Conservation (phyloP, 2,329 filamentous ascomycete genomes). For the Fusarium beomiforme region DNA sequence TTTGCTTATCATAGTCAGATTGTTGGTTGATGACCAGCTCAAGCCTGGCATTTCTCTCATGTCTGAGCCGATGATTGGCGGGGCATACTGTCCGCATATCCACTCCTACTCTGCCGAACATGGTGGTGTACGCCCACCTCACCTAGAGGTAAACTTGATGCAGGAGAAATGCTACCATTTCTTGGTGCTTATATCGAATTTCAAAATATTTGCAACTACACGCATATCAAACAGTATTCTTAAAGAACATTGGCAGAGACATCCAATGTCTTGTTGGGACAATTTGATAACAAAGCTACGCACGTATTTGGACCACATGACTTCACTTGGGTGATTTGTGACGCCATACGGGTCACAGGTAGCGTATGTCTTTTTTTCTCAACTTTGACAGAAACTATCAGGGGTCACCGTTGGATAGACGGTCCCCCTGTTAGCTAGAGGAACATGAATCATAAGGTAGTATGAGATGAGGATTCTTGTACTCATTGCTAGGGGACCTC, state of each 20-base stretch:
- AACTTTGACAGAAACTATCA: conserved; percentile 16
- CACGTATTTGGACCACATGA: conserved; percentile 36
- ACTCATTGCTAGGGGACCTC: conserved; percentile 11
- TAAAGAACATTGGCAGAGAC: conserved; percentile 2
- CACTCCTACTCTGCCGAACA: neutral
- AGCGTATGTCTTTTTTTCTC: conserved; percentile 19
- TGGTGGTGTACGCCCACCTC: conserved; percentile 5
- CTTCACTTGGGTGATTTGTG: conserved; percentile 42
- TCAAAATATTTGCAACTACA: neutral
- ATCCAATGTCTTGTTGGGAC: conserved; percentile 32
- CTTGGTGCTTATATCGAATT: neutral
- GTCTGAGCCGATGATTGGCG: conserved; percentile 7
- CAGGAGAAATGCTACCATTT: conserved; percentile 22
- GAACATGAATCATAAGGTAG: conserved; percentile 1
- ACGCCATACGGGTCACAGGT: conserved; percentile 43
- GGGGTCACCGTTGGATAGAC: conserved; percentile 26
- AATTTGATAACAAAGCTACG: conserved; percentile 16
- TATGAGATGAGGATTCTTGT: conserved; percentile 3
- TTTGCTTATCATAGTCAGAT: neutral
- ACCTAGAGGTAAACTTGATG: conserved; percentile 1
- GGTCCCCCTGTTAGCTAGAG: neutral
- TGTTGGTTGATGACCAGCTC: neutral
- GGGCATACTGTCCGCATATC: neutral
- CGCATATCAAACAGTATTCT: neutral
- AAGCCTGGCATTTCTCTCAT: neutral